These are phyloP conservation scores for Phytophthora kernoviae DNA, from an alignment of 352 stramenopile genomes.

Conservation along the genomic window DNA sequence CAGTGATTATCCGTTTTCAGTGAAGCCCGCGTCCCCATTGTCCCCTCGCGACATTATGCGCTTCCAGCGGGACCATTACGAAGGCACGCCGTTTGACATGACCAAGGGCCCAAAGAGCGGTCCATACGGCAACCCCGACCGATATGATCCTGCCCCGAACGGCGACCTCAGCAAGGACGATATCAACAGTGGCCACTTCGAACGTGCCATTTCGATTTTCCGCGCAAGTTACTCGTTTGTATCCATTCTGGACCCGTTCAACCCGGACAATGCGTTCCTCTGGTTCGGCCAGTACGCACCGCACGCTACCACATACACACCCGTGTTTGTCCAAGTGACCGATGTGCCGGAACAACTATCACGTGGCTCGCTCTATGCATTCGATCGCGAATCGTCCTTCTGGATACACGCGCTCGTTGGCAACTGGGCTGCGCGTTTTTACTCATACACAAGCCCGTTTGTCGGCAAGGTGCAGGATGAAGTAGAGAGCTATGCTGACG, in stretches of 20 bases:
- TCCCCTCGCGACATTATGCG: constrained; percentile 88
- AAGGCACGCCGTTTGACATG: constrained; percentile 92
- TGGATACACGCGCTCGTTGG: constrained; percentile 85
- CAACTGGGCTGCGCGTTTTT: constrained; percentile 85
- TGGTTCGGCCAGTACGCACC: constrained; percentile 93
- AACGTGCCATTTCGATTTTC: constrained; percentile 94
- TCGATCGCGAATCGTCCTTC: constrained; percentile 67
- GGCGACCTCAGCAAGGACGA: constrained; percentile 58
- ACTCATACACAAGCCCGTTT: constrained; percentile 66
- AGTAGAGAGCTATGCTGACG: constrained; percentile 53
- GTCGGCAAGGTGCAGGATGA: constrained; percentile 64
- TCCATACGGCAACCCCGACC: constrained; percentile 91
- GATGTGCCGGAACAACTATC: constrained; percentile 55
- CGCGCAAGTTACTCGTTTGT: constrained; percentile 91
- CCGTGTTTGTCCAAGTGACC: constrained; percentile 80
- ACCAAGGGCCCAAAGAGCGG: constrained; percentile 75
- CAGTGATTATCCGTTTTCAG: constrained; percentile 89
- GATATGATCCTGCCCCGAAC: constrained; percentile 70
- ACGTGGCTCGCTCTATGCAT: constrained; percentile 66
- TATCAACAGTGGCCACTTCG: constrained; percentile 70
- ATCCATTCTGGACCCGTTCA: constrained; percentile 60
- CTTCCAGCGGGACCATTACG: constrained; percentile 94
- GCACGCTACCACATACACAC: constrained; percentile 87
- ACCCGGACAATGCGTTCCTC: constrained; percentile 66
- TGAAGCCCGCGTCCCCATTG: constrained; percentile 59